phyloP scores from a whole-genome alignment of 768 basidiomycete species.

The Mrakia hoshinonis region DNA sequence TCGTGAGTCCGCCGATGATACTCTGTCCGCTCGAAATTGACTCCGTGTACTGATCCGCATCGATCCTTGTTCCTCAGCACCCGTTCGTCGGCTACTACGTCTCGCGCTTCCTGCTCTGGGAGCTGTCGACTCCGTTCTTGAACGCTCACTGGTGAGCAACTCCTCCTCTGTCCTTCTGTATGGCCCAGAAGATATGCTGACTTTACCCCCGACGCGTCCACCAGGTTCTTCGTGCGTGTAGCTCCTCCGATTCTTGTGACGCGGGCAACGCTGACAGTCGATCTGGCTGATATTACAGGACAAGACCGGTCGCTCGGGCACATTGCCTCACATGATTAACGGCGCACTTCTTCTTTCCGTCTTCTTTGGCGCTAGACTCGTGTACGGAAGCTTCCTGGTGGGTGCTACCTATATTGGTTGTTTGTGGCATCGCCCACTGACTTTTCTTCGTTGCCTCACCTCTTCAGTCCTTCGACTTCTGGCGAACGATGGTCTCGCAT shows the following conservation, averaged over 20 bases:
- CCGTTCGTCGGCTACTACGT: conserved; percentile 9
- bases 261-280: neutral
- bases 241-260: neutral
- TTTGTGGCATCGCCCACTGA: neutral
- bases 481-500: neutral
- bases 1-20: neutral
- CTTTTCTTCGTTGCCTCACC: neutral
- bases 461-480: neutral
- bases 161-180: too few relatives aligned
- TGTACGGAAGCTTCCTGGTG: neutral
- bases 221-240: conserved; percentile 10
- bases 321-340: neutral
- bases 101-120: conserved; percentile 8
- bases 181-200: too few relatives aligned
- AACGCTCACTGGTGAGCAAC: neutral
- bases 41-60: too few relatives aligned
- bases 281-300: neutral
- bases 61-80: neutral
- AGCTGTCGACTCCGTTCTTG: neutral
- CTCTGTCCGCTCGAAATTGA: too few relatives aligned
- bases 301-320: neutral
- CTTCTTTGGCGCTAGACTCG: neutral
- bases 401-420: neutral
- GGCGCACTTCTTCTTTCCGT: neutral
- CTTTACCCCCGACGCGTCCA: too few relatives aligned